Base-by-base conservation (phyloP, 73 alveolate species). In the Paramecium primaurelia region DNA sequence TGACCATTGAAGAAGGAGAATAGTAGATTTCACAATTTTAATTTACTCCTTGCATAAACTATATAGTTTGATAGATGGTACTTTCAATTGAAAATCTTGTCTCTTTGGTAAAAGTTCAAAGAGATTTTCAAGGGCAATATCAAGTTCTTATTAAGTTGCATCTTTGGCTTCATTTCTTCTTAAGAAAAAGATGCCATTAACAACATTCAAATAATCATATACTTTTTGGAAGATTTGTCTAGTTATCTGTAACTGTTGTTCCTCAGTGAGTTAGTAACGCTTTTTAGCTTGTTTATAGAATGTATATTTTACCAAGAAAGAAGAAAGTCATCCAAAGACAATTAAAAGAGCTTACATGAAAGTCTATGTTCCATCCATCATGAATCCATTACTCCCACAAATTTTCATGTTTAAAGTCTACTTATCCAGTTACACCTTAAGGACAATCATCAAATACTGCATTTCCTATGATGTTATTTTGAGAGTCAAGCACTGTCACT, bases 361-460 rank as follows among this genome's bases (percentile, higher is more conserved):
- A 71, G 58, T 83, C 86, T 12, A 88, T 92, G 88, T 87, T 92
- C 88, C 94, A 64, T 95, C 96, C 45, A 40, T 64, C 86, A 94
- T 88, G 98, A 97, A 96, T 49, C 77, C 77, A 59, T 59, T 80
- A 85, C 71, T 96, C 99, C 99, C 99, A 96, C 68, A 90, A 86
- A 93, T 96, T 95, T 87, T 95, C 97, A 51, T 96, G 97, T 87
- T 94, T 86, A 80, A 93, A 96, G 91, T 94, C 97, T 75, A 94
- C 92, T 92, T 59, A 77, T 16, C 97, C 97, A 30, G 95, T 93
- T 60, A 96, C 86, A 26, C 95, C 97, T 71, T 96, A 96, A 12
- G 98, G 99, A 86, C 80, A 94, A 77, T 97, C 99, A 92, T 96
- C 97, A 77, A 97, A 97, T 18, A 97, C 97, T 18, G 99, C 99